These are phyloP conservation scores for Ophiostoma perfectum DNA, from an alignment of 2,329 filamentous ascomycete genomes.

Conservation along the genomic window DNA sequence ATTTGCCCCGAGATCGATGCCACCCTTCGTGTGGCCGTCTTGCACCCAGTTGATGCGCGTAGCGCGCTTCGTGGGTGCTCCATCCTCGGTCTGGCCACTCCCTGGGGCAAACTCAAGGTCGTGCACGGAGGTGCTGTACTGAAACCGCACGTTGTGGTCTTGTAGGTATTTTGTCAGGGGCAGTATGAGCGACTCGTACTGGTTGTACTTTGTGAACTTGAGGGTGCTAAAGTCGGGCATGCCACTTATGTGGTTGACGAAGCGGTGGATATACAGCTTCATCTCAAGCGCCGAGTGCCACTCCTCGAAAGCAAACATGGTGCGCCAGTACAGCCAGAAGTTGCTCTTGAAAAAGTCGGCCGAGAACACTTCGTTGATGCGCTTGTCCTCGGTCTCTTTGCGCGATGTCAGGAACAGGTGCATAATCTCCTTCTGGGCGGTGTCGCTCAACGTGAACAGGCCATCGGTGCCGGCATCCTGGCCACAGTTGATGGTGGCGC, in stretches of 20 bases:
- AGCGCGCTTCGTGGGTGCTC: constrained; percentile 26
- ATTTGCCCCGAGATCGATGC: constrained; percentile 28
- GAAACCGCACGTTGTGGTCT: constrained; percentile 32
- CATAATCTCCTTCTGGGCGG: constrained; percentile 33
- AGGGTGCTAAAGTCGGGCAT: constrained; percentile 33
- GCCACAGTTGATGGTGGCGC: constrained; percentile 31
- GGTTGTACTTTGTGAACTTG: constrained; percentile 34
- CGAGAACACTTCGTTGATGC: constrained; percentile 31
- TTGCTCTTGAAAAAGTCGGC: constrained; percentile 34
- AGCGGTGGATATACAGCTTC: constrained; percentile 34
- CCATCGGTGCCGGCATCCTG: constrained; percentile 29
- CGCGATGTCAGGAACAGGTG: constrained; percentile 32
- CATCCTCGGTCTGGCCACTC: constrained; percentile 16
- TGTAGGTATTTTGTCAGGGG: constrained; percentile 33
- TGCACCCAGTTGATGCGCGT: constrained; percentile 28
- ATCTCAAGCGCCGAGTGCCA: constrained; percentile 37
- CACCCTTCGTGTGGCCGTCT: constrained; percentile 26
- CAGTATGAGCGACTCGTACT: constrained; percentile 35
- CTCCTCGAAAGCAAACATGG: constrained; percentile 35
- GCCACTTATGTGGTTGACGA: constrained; percentile 30
- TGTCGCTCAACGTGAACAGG: constrained; percentile 31
- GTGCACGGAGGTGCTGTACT: constrained; percentile 28
- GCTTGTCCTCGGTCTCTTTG: constrained; percentile 30
- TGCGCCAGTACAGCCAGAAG: constrained; percentile 37
- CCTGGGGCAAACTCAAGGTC: constrained; percentile 28